Base-by-base conservation (phyloP, 1,284 basidiomycete genomes). In the Ceratobasidium sp. region DNA sequence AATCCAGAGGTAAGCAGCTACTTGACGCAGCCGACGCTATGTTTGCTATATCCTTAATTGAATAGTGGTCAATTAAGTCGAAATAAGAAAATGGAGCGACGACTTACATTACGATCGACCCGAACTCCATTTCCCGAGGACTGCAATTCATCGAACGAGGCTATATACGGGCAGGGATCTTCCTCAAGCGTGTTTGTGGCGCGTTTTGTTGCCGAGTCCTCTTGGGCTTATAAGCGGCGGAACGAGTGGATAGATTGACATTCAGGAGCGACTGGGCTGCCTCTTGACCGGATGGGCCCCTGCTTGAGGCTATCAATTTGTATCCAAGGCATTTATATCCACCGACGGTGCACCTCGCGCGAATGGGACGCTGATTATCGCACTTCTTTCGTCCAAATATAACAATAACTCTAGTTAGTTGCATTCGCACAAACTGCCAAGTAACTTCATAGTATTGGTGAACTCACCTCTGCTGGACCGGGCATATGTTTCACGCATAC, bases 291-390 rank as follows among this genome's bases (percentile, higher is more conserved):
- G 36, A 5, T 11, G 36, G 11, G 4, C 36, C 36, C 7, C 22
- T 59, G 31, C 14, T 27, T 29, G 36, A 36, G 17, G 56, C 6
- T 2, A 19, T n/a, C 6, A n/a, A 6, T 17, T 36, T 29, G 45
- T 67, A 67, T 56, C 65, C 65, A n/a, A 67, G 41, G 27, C 50
- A 67, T 51, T 54, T 22, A 33, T 36, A 67, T 14, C 41, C 65
- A 11, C 65, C 51, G 2, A 14, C n/a, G 3, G 22, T 51, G 24
- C 65, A 67, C 41, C 33, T 36, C 22, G 33, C 27, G 48, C 65
- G 54, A 4, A 56, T 22, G 9, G 65, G 65, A 15, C 27, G 65
- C 8, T 24, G 3, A n/a, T 19, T 50, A 31, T 65, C 63, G 27
- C 63, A 65, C 17, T 51, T 65, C 44, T 65, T 50, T n/a, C 45